phyloP scores from a whole-genome alignment of 2,329 filamentous ascomycete genomes.

The Keithomyces neogunnii region DNA sequence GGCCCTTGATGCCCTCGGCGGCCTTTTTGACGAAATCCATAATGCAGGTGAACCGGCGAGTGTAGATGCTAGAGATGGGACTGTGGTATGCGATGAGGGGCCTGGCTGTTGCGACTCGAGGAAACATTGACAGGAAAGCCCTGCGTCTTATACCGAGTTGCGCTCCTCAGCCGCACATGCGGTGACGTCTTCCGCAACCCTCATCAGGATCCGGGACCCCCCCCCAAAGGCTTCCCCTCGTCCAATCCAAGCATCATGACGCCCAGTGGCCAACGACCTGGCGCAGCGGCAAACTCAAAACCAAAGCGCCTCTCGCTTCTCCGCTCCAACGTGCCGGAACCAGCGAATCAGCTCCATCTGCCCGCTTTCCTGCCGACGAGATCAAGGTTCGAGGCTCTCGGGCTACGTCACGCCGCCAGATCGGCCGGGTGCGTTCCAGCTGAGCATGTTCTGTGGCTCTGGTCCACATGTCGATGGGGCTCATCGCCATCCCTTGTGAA shows the following conservation, averaged over 20 bases:
- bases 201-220: neutral
- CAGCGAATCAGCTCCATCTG: neutral
- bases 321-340: neutral
- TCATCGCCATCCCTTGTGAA: too few relatives aligned
- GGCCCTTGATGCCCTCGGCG: constrained; percentile 12
- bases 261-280: neutral
- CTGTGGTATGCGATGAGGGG: neutral
- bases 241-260: neutral
- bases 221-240: neutral
- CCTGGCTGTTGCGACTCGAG: too few relatives aligned
- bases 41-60: constrained; percentile 5
- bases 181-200: neutral
- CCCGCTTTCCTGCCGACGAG: neutral
- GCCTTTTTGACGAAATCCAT: constrained; percentile 34
- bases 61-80: neutral
- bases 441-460: neutral
- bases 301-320: neutral
- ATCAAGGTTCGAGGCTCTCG: neutral
- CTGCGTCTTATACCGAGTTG: neutral
- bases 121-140: neutral
- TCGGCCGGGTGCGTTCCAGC: neutral
- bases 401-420: neutral
- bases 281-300: neutral
- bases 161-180: neutral
- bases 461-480: too few relatives aligned